phyloP scores from a whole-genome alignment of 1,139 yeast genomes.

The Candida mesenterica region DNA sequence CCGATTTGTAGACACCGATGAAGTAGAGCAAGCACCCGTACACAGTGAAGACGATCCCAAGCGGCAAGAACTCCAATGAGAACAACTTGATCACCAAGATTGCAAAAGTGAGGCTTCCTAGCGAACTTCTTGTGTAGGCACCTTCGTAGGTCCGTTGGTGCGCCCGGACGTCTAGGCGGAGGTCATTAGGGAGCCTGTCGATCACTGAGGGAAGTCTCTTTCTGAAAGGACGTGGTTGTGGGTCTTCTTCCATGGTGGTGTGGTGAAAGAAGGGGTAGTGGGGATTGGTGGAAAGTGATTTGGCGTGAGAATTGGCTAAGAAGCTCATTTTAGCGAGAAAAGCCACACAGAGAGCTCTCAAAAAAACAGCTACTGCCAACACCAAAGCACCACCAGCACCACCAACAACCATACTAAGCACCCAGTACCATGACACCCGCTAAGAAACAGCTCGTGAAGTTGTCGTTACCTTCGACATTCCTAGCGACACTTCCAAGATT shows the following conservation, averaged over 20 bases:
- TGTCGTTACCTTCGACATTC: slow-evolving; percentile 29
- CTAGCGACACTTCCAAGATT: slow-evolving; percentile 38
- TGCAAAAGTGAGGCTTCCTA: slow-evolving; percentile 46
- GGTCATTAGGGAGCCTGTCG: slow-evolving; percentile 34
- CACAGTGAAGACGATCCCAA: slow-evolving; percentile 52
- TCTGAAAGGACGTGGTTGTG: slow-evolving; percentile 9
- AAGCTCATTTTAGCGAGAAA: too few relatives aligned
- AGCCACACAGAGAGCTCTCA: too few relatives aligned
- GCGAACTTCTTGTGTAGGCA: slow-evolving; percentile 55
- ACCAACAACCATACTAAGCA: neutral
- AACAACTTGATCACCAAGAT: slow-evolving; percentile 51
- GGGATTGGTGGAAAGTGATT: neutral
- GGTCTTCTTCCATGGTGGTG: slow-evolving; percentile 1
- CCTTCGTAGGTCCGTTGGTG: slow-evolving; percentile 65
- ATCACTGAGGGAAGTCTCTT: slow-evolving; percentile 34
- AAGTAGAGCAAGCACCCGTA: slow-evolving; percentile 51
- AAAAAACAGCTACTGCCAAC: neutral
- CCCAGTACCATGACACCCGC: slow-evolving; percentile 28
- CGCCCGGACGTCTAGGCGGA: slow-evolving; percentile 54
- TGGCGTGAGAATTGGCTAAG: neutral
- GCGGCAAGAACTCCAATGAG: slow-evolving; percentile 50
- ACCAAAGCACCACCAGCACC: neutral
- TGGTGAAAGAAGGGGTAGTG: neutral
- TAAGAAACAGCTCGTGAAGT: slow-evolving; percentile 33
- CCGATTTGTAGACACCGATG: slow-evolving; percentile 47